These are phyloP conservation scores for Solanum paucissectum DNA, from an alignment of 257 asterid genomes.

Conservation along the genomic window DNA sequence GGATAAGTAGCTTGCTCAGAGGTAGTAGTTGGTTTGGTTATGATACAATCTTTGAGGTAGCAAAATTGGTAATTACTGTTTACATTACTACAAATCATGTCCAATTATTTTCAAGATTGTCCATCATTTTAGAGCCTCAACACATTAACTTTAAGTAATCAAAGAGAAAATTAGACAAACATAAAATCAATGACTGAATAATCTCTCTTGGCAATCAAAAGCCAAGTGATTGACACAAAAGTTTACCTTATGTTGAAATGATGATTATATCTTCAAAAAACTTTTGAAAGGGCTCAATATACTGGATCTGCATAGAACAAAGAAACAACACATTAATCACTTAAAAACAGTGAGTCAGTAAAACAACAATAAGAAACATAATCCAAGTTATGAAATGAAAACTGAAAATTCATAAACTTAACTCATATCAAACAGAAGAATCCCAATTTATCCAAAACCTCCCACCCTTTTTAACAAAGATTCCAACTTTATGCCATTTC, in stretches of 20 bases:
- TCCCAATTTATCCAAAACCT: neutral
- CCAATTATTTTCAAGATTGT: neutral
- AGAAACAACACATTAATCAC: neutral
- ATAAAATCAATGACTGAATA: neutral
- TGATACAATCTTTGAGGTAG: neutral
- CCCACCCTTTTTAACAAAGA: neutral
- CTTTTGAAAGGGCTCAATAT: neutral
- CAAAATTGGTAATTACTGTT: neutral
- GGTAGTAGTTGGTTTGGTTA: neutral
- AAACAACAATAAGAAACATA: neutral
- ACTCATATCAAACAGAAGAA: neutral
- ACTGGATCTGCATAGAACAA: neutral
- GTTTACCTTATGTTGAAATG: neutral
- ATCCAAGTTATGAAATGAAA: neutral
- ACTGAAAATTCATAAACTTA: neutral
- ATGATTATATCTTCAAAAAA: neutral
- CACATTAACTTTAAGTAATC: neutral
- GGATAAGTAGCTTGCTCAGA: neutral
- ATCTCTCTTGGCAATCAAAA: neutral
- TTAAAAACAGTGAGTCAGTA: neutral
- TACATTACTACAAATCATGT: neutral
- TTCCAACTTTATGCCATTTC: neutral
- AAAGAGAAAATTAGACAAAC: neutral
- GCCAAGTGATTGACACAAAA: neutral
- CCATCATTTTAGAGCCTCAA: neutral